Percentiles rank a stretch among this genome's conserved stretches.
Evolutionary conservation across 306 rosid species (phyloP).

Genomic region (Arachis hypogaea): DNA sequence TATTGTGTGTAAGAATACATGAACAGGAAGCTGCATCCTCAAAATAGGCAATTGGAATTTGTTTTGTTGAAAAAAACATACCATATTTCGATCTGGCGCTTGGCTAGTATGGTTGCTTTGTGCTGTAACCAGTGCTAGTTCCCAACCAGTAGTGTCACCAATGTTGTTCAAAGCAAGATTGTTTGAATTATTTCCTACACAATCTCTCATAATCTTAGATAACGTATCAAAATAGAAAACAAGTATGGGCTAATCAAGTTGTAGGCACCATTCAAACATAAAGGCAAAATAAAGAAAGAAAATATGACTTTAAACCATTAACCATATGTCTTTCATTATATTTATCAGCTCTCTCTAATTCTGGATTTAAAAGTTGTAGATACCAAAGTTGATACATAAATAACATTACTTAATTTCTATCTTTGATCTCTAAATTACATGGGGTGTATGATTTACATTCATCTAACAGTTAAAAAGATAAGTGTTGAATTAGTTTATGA

Average conservation of each 20-base stretch:
- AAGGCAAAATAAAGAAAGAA: neutral
- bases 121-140: constrained; percentile 76
- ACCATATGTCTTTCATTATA: too few relatives aligned
- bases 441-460: too few relatives aligned
- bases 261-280: constrained; percentile 1
- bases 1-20: neutral
- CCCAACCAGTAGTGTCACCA: constrained; percentile 85
- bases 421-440: too few relatives aligned
- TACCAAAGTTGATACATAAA: too few relatives aligned
- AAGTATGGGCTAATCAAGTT: constrained; percentile 7
- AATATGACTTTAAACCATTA: too few relatives aligned
- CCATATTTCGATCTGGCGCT: constrained; percentile 58
- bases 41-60: constrained; percentile 8
- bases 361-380: too few relatives aligned
- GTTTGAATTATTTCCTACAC: constrained; percentile 58
- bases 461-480: too few relatives aligned
- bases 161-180: constrained; percentile 52
- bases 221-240: neutral
- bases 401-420: too few relatives aligned
- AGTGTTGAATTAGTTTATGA: too few relatives aligned
- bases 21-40: neutral
- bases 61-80: constrained; percentile 45
- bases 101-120: constrained; percentile 65
- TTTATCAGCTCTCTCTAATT: too few relatives aligned
- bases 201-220: constrained; percentile 21